These are phyloP conservation scores for Craspedostauros australis DNA, from an alignment of 108 stramenopile genomes.

Conservation along the genomic window DNA sequence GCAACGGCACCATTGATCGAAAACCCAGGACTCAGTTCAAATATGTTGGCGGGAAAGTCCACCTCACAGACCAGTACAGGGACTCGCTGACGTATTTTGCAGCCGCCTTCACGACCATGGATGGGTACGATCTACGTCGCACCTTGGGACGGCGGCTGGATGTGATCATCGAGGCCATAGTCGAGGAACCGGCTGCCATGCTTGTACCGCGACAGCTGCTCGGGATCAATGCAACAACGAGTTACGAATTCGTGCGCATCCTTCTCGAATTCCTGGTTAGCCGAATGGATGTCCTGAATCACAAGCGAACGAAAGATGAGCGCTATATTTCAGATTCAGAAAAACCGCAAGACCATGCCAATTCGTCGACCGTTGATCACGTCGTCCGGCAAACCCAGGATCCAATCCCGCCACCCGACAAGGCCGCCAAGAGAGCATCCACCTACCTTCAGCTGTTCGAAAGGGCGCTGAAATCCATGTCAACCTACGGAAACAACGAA, in stretches of 20 bases:
- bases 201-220: slow-evolving; percentile 78
- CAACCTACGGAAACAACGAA: slow-evolving; percentile 85
- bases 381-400: not conserved
- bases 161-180: slow-evolving; percentile 70
- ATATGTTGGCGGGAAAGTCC: not conserved
- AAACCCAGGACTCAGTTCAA: not conserved
- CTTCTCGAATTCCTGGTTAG: slow-evolving; percentile 69
- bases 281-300: slow-evolving; percentile 48
- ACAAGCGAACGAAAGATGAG: not conserved
- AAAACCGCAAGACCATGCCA: slow-evolving; percentile 1
- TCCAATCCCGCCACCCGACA: not conserved
- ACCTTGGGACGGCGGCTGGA: slow-evolving; percentile 63
- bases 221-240: slow-evolving; percentile 50
- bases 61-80: slow-evolving; percentile 23
- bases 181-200: slow-evolving; percentile 67
- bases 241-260: slow-evolving; percentile 72
- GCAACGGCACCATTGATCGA: too few species aligned
- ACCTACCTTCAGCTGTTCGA: slow-evolving; percentile 43
- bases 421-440: slow-evolving; percentile 16
- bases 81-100: slow-evolving; percentile 82
- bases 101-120: slow-evolving; percentile 80
- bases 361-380: not conserved
- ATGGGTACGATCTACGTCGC: slow-evolving; percentile 66
- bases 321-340: slow-evolving; percentile 12
- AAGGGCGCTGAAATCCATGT: slow-evolving; percentile 75